Evolutionary conservation across 768 basidiomycete species (phyloP).

Genomic region (Tricholoma furcatifolium): DNA sequence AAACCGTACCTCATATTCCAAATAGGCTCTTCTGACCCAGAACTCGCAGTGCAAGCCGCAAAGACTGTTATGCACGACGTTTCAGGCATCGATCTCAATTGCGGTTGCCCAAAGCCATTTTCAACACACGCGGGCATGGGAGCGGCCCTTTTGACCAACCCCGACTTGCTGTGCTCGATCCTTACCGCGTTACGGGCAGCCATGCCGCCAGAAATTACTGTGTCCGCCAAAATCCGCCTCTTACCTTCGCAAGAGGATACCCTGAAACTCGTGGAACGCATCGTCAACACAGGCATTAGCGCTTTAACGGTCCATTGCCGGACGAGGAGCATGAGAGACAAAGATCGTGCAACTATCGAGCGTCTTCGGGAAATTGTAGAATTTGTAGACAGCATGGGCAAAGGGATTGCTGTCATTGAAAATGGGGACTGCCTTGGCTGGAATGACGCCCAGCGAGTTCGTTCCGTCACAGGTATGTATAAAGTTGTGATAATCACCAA

Average conservation of each 20-base stretch:
- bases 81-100: slow-evolving; percentile 94
- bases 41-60: slow-evolving; percentile 90
- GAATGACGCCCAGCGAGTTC: slow-evolving; percentile 76
- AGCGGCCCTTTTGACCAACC: slow-evolving; percentile 88
- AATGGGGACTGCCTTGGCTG: slow-evolving; percentile 90
- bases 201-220: slow-evolving; percentile 75
- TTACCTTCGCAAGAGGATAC: slow-evolving; percentile 87
- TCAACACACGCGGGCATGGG: slow-evolving; percentile 96
- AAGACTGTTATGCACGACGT: slow-evolving; percentile 84
- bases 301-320: slow-evolving; percentile 94
- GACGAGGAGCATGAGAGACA: slow-evolving; percentile 86
- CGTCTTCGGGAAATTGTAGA: slow-evolving; percentile 84
- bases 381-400: slow-evolving; percentile 71
- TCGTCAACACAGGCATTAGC: slow-evolving; percentile 84
- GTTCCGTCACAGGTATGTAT: slow-evolving; percentile 63
- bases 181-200: slow-evolving; percentile 72
- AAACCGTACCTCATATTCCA: slow-evolving; percentile 95
- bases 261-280: slow-evolving; percentile 82
- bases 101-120: slow-evolving; percentile 96
- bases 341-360: slow-evolving; percentile 75
- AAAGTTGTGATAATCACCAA: too few species aligned
- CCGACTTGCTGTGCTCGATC: slow-evolving; percentile 88
- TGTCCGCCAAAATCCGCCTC: slow-evolving; percentile 94
- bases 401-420: slow-evolving; percentile 84
- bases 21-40: slow-evolving; percentile 87